Evolutionary conservation across 495 filamentous ascomycete species (phyloP).

Genomic region (Penicillium psychrofluorescens): DNA sequence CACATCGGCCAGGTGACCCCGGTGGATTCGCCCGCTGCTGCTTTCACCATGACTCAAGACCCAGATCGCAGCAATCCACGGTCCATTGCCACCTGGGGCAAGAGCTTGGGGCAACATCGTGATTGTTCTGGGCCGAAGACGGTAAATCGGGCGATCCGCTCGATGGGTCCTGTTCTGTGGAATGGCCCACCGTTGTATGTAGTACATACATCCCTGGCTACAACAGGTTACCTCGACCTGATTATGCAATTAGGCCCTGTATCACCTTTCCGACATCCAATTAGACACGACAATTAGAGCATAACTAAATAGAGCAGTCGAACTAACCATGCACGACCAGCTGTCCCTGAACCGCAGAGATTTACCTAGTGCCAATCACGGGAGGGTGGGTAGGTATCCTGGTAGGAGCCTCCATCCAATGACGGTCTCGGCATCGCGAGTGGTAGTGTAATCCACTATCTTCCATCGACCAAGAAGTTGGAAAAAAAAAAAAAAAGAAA

Average conservation of each 20-base stretch:
- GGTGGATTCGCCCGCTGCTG: conserved; percentile 9
- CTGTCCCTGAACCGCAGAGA: too few relatives aligned
- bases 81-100: conserved; percentile 12
- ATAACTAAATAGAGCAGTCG: too few relatives aligned
- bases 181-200: background rate
- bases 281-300: too few relatives aligned
- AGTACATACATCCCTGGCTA: too few relatives aligned
- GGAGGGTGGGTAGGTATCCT: too few relatives aligned
- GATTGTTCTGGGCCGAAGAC: background rate
- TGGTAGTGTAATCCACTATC: conserved; percentile 14
- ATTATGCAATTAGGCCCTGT: too few relatives aligned
- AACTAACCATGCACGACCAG: too few relatives aligned
- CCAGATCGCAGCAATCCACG: conserved; percentile 14
- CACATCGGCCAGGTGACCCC: conserved; percentile 19
- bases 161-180: background rate
- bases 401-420: conserved; percentile 4
- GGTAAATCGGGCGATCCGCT: background rate
- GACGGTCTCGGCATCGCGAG: conserved; percentile 14
- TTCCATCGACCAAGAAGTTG: too few relatives aligned
- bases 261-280: too few relatives aligned
- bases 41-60: conserved; percentile 26
- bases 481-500: too few relatives aligned
- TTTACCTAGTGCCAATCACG: too few relatives aligned
- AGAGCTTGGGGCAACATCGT: background rate
- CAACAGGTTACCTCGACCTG: too few relatives aligned